phyloP scores from a whole-genome alignment of 1,284 basidiomycete species.

The Puccinia sorghi region DNA sequence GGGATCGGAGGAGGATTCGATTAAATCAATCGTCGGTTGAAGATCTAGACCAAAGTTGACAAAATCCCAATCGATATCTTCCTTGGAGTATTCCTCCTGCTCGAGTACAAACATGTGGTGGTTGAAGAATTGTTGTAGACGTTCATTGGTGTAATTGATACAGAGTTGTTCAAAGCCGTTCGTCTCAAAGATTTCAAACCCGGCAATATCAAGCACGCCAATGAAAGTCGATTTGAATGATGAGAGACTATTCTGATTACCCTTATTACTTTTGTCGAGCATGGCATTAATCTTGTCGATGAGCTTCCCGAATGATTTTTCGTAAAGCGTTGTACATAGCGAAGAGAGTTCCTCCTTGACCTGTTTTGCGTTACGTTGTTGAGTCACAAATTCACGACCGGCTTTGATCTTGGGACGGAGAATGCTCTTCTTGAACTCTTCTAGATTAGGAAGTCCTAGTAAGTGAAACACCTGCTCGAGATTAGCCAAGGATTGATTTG shows the following conservation, averaged over 20 bases:
- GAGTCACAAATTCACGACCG: conserved; percentile 94
- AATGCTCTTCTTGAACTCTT: conserved; percentile 84
- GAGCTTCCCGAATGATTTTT: conserved; percentile 90
- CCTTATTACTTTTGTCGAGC: conserved; percentile 77
- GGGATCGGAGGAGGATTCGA: conserved; percentile 69
- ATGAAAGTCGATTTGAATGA: conserved; percentile 87
- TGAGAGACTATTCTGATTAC: conserved; percentile 39
- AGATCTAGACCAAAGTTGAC: conserved; percentile 97
- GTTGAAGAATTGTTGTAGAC: conserved; percentile 64
- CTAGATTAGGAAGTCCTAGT: conserved; percentile 77
- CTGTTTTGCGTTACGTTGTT: conserved; percentile 86
- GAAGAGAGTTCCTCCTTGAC: conserved; percentile 89
- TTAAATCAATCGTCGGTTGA: conserved; percentile 97
- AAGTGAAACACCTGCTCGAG: conserved; percentile 86
- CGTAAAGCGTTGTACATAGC: conserved; percentile 93
- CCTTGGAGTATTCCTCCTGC: conserved; percentile 96
- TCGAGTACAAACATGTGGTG: conserved; percentile 99
- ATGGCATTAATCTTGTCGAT: conserved; percentile 95
- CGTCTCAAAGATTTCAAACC: conserved; percentile 82
- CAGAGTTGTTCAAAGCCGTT: conserved; percentile 91
- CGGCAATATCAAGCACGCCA: conserved; percentile 97
- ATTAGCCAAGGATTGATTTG: conserved; percentile 53
- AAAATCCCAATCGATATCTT: conserved; percentile 97
- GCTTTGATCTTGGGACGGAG: conserved; percentile 86
- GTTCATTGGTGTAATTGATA: conserved; percentile 82